A percentile compares a stretch with the other conserved stretches of the same genome.
Evolutionary conservation across 495 filamentous ascomycete species (phyloP).

Genomic region (Aspergillus nidulans): DNA sequence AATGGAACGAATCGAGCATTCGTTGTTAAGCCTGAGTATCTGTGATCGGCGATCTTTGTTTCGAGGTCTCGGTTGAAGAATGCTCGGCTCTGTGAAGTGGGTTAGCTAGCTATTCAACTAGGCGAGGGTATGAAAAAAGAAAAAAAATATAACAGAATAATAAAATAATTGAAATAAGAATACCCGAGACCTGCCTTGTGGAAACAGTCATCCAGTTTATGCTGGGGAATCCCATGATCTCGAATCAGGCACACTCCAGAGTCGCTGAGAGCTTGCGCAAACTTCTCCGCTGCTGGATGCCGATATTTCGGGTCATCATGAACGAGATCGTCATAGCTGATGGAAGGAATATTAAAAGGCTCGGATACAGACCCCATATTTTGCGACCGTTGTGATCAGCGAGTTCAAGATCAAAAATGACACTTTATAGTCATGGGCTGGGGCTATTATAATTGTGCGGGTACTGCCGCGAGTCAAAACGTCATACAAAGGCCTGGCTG

Average conservation of each 20-base stretch:
- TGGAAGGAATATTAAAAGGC: background rate
- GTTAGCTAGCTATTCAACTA: background rate
- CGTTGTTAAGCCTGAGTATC: background rate
- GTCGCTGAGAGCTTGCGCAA: background rate
- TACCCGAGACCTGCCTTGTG: background rate
- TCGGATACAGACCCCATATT: too few relatives aligned
- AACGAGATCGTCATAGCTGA: background rate
- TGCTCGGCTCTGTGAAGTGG: background rate
- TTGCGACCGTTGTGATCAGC: too few relatives aligned
- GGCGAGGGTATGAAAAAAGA: too few relatives aligned
- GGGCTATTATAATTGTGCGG: too few relatives aligned
- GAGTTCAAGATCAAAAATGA: too few relatives aligned
- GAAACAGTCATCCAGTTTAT: background rate
- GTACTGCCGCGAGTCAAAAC: too few relatives aligned
- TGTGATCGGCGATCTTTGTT: background rate
- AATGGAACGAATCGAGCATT: background rate
- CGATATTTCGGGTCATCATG: background rate
- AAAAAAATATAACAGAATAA: too few relatives aligned
- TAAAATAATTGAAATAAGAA: too few relatives aligned
- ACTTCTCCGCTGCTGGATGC: background rate
- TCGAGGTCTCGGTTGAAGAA: background rate
- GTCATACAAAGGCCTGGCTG: too few relatives aligned
- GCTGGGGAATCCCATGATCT: background rate
- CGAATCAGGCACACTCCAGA: conserved; percentile 3
- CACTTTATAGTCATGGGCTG: too few relatives aligned